Evolutionary conservation across 805 yeast genomes (phyloP).

Genomic region (Metschnikowia lochheadii): DNA sequence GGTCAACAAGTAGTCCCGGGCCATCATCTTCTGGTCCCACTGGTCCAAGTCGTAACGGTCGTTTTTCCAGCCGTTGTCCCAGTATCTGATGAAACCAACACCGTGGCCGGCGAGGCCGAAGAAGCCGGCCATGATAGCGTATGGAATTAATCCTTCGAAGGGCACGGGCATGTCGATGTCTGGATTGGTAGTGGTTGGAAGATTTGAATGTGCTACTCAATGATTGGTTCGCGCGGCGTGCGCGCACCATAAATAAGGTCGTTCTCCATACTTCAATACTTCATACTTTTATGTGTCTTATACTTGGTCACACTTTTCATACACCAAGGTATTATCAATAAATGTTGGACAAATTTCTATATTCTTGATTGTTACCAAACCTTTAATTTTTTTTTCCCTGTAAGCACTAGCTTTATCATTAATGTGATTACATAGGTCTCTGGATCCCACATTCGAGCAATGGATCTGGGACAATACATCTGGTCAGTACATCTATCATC

Average conservation of each 20-base stretch:
- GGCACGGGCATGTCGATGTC: conserved; percentile 41
- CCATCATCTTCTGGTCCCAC: conserved; percentile 50
- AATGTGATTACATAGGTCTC: not conserved
- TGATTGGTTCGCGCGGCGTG: conserved; percentile 23
- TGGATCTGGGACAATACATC: too few relatives aligned
- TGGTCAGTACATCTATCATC: too few relatives aligned
- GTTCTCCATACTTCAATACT: not conserved
- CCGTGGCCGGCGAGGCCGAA: conserved; percentile 46
- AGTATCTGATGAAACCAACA: conserved; percentile 41
- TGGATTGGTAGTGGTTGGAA: conserved; percentile 1
- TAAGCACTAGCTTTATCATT: not conserved
- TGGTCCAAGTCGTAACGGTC: conserved; percentile 42
- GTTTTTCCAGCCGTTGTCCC: conserved; percentile 48
- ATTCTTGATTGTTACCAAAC: too few relatives aligned
- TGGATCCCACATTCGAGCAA: too few relatives aligned
- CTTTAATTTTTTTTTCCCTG: too few relatives aligned
- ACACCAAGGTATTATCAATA: too few relatives aligned
- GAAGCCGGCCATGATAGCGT: conserved; percentile 43
- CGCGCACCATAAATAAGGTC: not conserved
- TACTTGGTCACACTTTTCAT: too few relatives aligned
- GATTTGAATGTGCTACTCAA: conserved; percentile 7
- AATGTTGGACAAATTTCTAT: too few relatives aligned
- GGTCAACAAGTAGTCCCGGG: conserved; percentile 73
- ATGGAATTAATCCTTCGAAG: conserved; percentile 45
- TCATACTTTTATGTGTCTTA: not conserved